phyloP scores from a whole-genome alignment of 2,329 filamentous ascomycete species.

The Graphilbum fragrans region DNA sequence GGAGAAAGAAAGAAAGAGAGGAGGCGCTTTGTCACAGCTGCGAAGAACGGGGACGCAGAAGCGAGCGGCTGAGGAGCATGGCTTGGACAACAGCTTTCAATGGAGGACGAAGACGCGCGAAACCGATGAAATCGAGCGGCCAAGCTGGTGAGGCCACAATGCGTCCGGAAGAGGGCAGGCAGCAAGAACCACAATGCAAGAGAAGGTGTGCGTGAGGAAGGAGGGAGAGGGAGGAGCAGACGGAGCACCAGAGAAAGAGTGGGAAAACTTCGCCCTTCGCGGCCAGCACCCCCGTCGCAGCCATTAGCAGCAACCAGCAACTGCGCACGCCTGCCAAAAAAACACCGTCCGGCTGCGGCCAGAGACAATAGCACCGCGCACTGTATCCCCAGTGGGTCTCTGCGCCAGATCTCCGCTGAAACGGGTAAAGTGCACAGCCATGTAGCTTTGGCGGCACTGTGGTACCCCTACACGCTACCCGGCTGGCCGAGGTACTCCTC shows the following conservation, averaged over 20 bases:
- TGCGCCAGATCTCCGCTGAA: too few species aligned
- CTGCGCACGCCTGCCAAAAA: neutral
- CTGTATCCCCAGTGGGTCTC: too few species aligned
- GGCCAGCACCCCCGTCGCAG: constrained; percentile 1
- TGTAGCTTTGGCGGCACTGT: too few species aligned
- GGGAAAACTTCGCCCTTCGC: constrained; percentile 2
- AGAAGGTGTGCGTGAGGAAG: neutral
- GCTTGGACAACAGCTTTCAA: neutral
- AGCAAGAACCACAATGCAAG: neutral
- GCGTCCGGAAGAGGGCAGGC: neutral
- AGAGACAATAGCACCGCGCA: too few species aligned
- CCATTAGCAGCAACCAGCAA: neutral
- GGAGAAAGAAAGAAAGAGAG: neutral
- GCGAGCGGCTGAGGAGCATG: constrained; percentile 1
- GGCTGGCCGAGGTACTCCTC: too few species aligned
- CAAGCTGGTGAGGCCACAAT: neutral
- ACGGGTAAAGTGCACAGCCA: too few species aligned
- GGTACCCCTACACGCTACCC: too few species aligned
- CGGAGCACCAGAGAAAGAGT: neutral
- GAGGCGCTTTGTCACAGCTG: neutral
- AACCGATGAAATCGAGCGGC: neutral
- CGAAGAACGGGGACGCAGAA: neutral
- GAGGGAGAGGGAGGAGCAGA: neutral
- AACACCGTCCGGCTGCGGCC: neutral
- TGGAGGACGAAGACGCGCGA: neutral